phyloP scores from a whole-genome alignment of 164 flowering plant species.

The Vitis riparia region DNA sequence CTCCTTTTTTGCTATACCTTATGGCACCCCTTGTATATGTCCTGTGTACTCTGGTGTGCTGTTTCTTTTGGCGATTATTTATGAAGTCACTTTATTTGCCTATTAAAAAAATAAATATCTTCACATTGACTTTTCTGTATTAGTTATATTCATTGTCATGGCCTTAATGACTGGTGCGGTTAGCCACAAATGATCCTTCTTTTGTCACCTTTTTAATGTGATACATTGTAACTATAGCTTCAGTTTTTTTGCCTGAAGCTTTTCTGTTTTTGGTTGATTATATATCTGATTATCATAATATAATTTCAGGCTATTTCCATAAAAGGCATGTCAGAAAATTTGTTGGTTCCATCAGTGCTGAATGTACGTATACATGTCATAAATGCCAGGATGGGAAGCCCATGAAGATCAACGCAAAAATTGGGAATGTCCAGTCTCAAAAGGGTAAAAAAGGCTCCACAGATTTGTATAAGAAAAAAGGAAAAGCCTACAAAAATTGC shows the following conservation, averaged over 20 bases:
- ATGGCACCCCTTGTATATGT: too few species aligned
- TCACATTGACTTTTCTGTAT: too few species aligned
- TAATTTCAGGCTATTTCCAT: slow-evolving; percentile 73
- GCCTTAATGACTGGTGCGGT: too few species aligned
- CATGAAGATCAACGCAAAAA: slow-evolving; percentile 19
- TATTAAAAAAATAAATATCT: too few species aligned
- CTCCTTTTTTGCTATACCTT: too few species aligned
- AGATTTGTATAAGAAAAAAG: background rate
- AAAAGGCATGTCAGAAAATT: slow-evolving; percentile 68
- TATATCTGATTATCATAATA: background rate
- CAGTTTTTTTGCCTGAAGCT: background rate
- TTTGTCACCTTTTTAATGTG: background rate
- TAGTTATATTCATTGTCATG: too few species aligned
- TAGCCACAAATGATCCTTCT: background rate
- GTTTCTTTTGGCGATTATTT: too few species aligned
- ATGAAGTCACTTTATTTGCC: too few species aligned
- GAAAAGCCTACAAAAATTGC: slow-evolving; percentile 8
- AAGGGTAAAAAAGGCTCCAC: slow-evolving; percentile 18
- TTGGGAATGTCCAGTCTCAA: slow-evolving; percentile 20
- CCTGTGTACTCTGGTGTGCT: too few species aligned
- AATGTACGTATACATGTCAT: slow-evolving; percentile 59
- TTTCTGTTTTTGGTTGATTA: slow-evolving; percentile 7
- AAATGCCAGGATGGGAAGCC: slow-evolving; percentile 44
- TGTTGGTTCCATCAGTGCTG: slow-evolving; percentile 32
- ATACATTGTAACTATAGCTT: background rate